Conservation (phyloP, 2,329 filamentous ascomycete genomes). For the Cladophialophora chaetospira region DNA sequence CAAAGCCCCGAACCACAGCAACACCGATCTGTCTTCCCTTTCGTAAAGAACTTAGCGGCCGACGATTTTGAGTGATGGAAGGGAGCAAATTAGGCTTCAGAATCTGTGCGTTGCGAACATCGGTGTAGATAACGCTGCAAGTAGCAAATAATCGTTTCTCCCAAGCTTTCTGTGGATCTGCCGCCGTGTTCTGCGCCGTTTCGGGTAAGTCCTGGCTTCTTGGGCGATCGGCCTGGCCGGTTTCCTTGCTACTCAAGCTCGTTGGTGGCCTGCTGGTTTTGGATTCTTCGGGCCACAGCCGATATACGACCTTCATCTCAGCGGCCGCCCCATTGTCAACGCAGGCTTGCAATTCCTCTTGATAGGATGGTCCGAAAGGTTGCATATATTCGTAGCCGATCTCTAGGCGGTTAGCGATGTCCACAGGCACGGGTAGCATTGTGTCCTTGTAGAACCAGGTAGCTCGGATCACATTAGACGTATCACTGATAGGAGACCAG, state of each 20-base stretch:
- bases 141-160: slow-evolving; percentile 61
- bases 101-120: slow-evolving; percentile 75
- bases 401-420: slow-evolving; percentile 88
- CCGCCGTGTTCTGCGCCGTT: slow-evolving; percentile 24
- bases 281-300: slow-evolving; percentile 67
- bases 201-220: slow-evolving; percentile 16
- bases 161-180: slow-evolving; percentile 25
- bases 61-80: slow-evolving; percentile 79
- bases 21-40: slow-evolving; percentile 82
- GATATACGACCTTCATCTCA: slow-evolving; percentile 86
- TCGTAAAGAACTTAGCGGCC: slow-evolving; percentile 79
- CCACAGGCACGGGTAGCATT: slow-evolving; percentile 83
- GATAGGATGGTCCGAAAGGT: slow-evolving; percentile 91
- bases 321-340: slow-evolving; percentile 85
- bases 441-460: slow-evolving; percentile 98
- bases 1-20: slow-evolving; percentile 86
- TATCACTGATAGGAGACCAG: slow-evolving; percentile 91
- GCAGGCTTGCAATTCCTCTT: slow-evolving; percentile 85
- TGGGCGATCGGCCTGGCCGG: slow-evolving; percentile 32
- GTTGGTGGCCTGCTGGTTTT: slow-evolving; percentile 41
- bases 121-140: slow-evolving; percentile 84
- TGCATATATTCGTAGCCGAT: slow-evolving; percentile 83
- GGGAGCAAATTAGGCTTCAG: slow-evolving; percentile 83
- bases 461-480: slow-evolving; percentile 76
- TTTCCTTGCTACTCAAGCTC: slow-evolving; percentile 41